Base-by-base conservation (phyloP, 148 eudicot species). In the Drosera capensis region DNA sequence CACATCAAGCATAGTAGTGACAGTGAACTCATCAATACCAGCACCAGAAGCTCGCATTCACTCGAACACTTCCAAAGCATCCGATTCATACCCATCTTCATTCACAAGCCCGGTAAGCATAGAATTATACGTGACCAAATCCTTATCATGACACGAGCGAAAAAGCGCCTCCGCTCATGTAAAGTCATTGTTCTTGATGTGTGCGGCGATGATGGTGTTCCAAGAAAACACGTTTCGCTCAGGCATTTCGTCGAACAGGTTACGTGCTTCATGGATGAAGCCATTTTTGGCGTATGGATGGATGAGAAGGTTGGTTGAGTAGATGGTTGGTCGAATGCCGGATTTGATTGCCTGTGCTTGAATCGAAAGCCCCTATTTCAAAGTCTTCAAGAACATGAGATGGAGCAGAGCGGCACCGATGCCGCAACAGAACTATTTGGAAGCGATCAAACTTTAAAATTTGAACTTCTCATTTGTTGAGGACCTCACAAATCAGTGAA, bases 211-310 rank as follows among this genome's bases (percentile, higher is more conserved):
- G 2, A 79, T 70, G n/a, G 94, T 67, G 54, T 86, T 86, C 96
- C 94, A 86, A 55, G 94, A 52, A 65, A 59, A 86, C 1, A 77
- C 82, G 51, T 86, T 86, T 58, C 82, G 66, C 36, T 63, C 57
- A 49, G 82, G 79, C 82, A 86, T 76, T 76, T 79, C 82, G n/a
- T 74, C 96, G 61, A 86, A 86, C 80, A 86, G 39, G 14, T 67
- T 71, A 0, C 43, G 77, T 25, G 79, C 86, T 39, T 71, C 57
- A 14, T 50, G 43, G 14, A 72, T n/a, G 21, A 52, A 41, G 0
- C 85, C 70, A 43, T 74, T 59, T 50, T 63, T 61, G 0, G 80
- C 58, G 40, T 73, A 86, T 1, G 47, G 6, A 8, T 51, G 66
- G 7, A 86, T 82, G 15, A 86, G 70, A 25, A 73, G 66, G 37